Conservation (phyloP, 768 basidiomycete species). For the Suillus plorans region DNA sequence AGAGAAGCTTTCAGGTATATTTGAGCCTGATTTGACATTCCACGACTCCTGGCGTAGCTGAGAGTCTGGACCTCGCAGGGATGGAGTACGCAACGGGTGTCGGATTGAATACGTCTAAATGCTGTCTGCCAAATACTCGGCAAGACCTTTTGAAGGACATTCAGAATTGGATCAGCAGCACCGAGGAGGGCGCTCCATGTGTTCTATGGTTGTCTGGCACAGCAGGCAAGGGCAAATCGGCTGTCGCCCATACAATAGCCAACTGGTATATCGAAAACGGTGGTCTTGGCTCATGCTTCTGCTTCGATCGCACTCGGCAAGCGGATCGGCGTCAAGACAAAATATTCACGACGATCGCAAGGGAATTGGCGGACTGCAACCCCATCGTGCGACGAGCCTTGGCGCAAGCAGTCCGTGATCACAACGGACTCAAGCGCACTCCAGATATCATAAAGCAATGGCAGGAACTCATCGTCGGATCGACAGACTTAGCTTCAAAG, state of each 20-base stretch:
- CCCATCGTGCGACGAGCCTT: background rate
- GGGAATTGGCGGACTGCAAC: background rate
- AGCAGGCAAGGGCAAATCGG: slow-evolving; percentile 19
- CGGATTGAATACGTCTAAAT: background rate
- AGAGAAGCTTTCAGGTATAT: background rate
- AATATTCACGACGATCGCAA: background rate
- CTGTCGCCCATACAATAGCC: slow-evolving; percentile 19
- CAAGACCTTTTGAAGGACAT: slow-evolving; percentile 14
- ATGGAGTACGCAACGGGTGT: background rate
- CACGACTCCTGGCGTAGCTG: background rate
- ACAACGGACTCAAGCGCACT: background rate
- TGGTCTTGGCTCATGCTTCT: slow-evolving; percentile 16
- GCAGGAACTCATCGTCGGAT: slow-evolving; percentile 16
- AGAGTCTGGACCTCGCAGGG: background rate
- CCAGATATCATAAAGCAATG: slow-evolving; percentile 11
- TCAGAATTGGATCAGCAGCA: slow-evolving; percentile 13
- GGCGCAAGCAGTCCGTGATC: background rate
- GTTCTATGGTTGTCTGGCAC: slow-evolving; percentile 15
- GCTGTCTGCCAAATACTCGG: slow-evolving; percentile 17
- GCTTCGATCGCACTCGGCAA: slow-evolving; percentile 12
- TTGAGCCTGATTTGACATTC: background rate
- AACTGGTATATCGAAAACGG: slow-evolving; percentile 5
- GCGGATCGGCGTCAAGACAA: background rate
- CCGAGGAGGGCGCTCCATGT: background rate
- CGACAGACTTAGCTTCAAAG: background rate